Conservation (phyloP, 129 eudicot species). For the Rutidosis leptorrhynchoides region DNA sequence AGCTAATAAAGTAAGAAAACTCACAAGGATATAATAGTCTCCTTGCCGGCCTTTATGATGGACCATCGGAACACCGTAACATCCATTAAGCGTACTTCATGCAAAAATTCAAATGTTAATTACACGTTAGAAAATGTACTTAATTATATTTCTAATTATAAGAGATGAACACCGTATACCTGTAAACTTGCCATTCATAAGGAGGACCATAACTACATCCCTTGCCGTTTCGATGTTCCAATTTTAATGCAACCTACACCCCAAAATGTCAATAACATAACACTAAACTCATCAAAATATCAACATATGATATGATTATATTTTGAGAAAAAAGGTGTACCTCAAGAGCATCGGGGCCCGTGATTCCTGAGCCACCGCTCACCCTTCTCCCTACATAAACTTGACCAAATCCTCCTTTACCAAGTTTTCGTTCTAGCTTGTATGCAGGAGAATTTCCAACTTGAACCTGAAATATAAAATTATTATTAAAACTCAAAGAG, state of each 20-base stretch:
- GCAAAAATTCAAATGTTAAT: no score
- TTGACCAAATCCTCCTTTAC: slow-evolving; percentile 97
- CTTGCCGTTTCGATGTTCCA: slow-evolving; percentile 83
- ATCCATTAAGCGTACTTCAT: slow-evolving; percentile 65
- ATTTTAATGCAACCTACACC: slow-evolving; percentile 67
- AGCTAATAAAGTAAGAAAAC: slow-evolving; percentile 6
- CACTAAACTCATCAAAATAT: no score
- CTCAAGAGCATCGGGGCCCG: slow-evolving; percentile 77
- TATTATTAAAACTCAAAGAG: background rate
- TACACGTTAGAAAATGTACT: no score
- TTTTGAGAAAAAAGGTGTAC: no score
- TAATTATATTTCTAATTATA: no score
- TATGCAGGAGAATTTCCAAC: slow-evolving; percentile 81
- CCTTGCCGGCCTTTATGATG: slow-evolving; percentile 88
- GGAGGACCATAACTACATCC: slow-evolving; percentile 95
- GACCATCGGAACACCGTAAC: slow-evolving; percentile 84
- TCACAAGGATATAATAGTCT: slow-evolving; percentile 83
- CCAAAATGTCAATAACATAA: no score
- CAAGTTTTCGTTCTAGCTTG: slow-evolving; percentile 68
- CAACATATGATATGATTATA: no score
- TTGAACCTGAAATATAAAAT: slow-evolving; percentile 53
- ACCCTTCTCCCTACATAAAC: slow-evolving; percentile 85
- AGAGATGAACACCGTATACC: slow-evolving; percentile 29
- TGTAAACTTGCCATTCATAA: slow-evolving; percentile 88
- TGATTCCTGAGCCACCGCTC: slow-evolving; percentile 47